Evolutionary conservation across 2,329 filamentous ascomycete genomes (phyloP).

Genomic region (Trichoderma polysporum): DNA sequence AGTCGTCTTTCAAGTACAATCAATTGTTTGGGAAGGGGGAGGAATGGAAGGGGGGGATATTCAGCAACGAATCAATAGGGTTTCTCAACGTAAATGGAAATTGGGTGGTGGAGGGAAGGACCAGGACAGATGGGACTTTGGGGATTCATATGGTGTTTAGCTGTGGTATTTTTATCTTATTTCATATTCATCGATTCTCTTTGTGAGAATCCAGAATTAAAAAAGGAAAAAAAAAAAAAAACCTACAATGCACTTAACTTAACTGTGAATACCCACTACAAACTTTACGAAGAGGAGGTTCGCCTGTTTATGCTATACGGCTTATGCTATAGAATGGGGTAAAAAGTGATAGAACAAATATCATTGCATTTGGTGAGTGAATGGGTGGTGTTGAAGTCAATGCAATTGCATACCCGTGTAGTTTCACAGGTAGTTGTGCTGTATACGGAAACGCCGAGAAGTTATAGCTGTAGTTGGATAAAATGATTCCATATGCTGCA

Average conservation of each 20-base stretch:
- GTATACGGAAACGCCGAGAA: not conserved
- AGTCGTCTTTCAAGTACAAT: conserved; percentile 6
- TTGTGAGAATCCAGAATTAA: not conserved
- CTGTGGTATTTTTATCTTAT: not conserved
- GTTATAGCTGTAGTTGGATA: not conserved
- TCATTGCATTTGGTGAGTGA: not conserved
- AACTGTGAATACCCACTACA: no score
- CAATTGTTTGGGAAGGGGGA: not conserved
- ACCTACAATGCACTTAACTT: not conserved
- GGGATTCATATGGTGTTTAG: conserved; percentile 6
- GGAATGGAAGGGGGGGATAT: not conserved
- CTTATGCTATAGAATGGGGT: not conserved
- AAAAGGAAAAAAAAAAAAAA: not conserved
- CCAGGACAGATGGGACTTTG: not conserved
- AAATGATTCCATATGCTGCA: not conserved
- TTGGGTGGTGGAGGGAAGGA: conserved; percentile 1
- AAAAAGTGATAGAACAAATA: not conserved
- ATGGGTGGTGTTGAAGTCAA: not conserved
- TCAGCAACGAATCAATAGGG: conserved; percentile 7
- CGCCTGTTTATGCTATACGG: no score
- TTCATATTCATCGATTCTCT: not conserved
- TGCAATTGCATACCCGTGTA: no score
- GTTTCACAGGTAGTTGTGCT: no score
- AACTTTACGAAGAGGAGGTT: no score
- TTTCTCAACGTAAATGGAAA: conserved; percentile 1